phyloP scores from a whole-genome alignment of 2,329 filamentous ascomycete genomes.

The Fusarium proliferatum region DNA sequence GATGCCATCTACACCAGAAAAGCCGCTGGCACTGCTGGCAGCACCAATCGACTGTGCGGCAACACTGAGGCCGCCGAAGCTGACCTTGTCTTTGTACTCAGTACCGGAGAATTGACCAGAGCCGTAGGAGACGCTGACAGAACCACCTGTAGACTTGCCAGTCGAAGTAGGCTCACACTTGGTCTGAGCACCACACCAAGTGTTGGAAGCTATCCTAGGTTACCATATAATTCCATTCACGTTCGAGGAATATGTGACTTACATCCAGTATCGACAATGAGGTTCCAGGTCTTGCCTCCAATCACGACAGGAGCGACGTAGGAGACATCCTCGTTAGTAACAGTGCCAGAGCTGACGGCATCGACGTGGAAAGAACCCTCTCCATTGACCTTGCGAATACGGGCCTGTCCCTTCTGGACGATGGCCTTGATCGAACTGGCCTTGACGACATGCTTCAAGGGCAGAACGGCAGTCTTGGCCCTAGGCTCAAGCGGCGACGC shows the following conservation, averaged over 20 bases:
- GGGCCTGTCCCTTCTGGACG: background rate
- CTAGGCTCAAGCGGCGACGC: background rate
- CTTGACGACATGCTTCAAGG: background rate
- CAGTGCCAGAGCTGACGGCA: background rate
- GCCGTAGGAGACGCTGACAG: background rate
- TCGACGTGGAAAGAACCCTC: background rate
- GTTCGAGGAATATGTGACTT: rapidly evolving
- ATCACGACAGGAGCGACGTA: background rate
- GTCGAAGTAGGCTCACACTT: background rate
- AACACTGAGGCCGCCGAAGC: background rate
- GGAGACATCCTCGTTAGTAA: background rate
- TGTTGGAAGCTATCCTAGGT: background rate
- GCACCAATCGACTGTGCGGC: background rate
- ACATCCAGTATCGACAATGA: background rate
- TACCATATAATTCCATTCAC: rapidly evolving
- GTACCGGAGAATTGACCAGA: background rate
- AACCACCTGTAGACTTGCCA: background rate
- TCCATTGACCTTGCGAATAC: background rate
- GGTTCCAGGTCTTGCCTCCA: background rate
- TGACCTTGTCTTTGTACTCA: background rate
- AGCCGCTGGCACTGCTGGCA: background rate
- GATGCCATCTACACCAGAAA: background rate
- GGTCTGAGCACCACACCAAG: background rate
- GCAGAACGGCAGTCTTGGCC: background rate
- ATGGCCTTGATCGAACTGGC: background rate